Base-by-base conservation (phyloP, 805 yeast species). In the Barnettozyma vustinii region DNA sequence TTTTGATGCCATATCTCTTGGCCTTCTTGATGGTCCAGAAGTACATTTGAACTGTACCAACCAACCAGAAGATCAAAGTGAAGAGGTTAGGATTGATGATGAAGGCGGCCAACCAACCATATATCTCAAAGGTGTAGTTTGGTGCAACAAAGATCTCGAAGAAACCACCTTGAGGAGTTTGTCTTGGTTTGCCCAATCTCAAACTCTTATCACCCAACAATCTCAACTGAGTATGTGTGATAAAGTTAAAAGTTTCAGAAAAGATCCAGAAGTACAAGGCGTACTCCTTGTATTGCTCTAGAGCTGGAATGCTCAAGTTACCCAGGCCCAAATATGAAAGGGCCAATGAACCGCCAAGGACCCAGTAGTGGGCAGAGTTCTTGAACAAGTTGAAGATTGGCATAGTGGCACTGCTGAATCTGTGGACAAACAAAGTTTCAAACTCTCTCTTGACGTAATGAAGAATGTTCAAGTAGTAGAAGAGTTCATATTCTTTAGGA, bases 1-100 rank as follows among this genome's bases (percentile, higher is more conserved):
- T 74, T 18, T 44, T 50, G 59, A 81, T 80, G 60, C 92, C 92
- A 66, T 92, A 94, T 54, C 80, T 79, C 59, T 71, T 73, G 69
- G 92, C 95, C 66, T 89, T 91, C 73, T 88, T 83, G 50, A 79
- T 75, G 20, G 98, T 97, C 97, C 98, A 92, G 47, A 80, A 57
- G 71, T 78, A 83, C 98, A 94, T 92, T 65, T 94, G 97, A 37
- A 66, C 76, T 13, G 86, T 72, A 44, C 94, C 84, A 44, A 88
- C 87, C 18, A 73, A 57, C 45, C 82, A 70, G 70, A 94, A 94
- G 20, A 87, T 59, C 62, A 82, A 75, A 30, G 92, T 77, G 33
- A 90, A 76, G 78, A 92, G 74, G 70, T 90, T 89, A 53, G 89
- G 84, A 57, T 80, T 83, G 62, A 89, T 72, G 25, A 89, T 51